Conservation (phyloP, 257 asterid genomes). For the Verbascum thapsus region DNA sequence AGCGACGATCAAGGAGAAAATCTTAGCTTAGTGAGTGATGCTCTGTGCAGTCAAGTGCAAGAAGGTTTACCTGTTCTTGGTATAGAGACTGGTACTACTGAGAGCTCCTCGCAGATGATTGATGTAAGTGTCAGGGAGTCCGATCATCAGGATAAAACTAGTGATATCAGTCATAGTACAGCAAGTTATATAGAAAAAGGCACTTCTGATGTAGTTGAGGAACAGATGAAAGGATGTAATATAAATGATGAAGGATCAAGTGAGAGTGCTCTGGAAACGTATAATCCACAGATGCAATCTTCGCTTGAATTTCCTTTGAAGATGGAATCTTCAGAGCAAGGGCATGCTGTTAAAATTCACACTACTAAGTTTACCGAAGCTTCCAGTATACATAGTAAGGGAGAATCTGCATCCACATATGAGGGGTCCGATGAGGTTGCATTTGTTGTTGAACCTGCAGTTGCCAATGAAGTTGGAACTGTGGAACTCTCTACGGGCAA, state of each 20-base stretch:
- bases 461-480: constrained; percentile 29
- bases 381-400: constrained; percentile 28
- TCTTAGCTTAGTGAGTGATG: constrained; percentile 34
- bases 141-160: constrained; percentile 35
- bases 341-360: constrained; percentile 43
- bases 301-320: constrained; percentile 37
- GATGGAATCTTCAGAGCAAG: constrained; percentile 40
- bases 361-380: constrained; percentile 29
- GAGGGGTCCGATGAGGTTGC: constrained; percentile 37
- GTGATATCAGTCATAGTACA: constrained; percentile 39
- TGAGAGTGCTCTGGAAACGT: constrained; percentile 38
- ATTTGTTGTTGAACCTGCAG: constrained; percentile 40
- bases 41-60: constrained; percentile 38
- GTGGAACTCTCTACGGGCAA: constrained; percentile 32
- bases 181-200: constrained; percentile 31
- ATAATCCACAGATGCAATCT: constrained; percentile 32
- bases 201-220: constrained; percentile 33
- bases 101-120: constrained; percentile 38
- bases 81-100: constrained; percentile 32
- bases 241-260: constrained; percentile 31
- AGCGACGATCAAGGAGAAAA: constrained; percentile 40
- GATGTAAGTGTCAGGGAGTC: constrained; percentile 34
- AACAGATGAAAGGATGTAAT: constrained; percentile 33
- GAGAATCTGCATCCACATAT: constrained; percentile 35
- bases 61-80: constrained; percentile 40